Percentiles rank a stretch among this genome's conserved stretches.
Conservation (phyloP, 345 rosid species). For the Ailanthus altissimus region DNA sequence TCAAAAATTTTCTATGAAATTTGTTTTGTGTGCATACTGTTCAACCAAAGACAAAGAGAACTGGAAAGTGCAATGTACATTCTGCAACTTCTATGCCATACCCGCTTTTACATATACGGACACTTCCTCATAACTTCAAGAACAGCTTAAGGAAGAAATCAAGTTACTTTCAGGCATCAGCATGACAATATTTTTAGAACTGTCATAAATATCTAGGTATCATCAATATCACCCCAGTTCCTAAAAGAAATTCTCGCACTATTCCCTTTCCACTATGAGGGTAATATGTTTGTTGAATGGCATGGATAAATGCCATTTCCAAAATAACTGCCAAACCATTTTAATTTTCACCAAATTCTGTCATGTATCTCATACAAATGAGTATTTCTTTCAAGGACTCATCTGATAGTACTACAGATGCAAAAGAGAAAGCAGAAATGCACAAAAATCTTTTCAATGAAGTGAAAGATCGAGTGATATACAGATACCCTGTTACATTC, state of each 20-base stretch:
- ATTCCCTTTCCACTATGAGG: neutral
- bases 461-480: neutral
- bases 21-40: neutral
- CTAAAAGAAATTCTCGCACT: neutral
- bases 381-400: conserved; percentile 2
- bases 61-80: neutral
- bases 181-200: neutral
- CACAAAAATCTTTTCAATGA: neutral
- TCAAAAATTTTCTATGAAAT: too few relatives aligned
- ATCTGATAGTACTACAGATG: neutral
- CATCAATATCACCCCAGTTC: neutral
- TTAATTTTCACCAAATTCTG: neutral
- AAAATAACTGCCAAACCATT: neutral
- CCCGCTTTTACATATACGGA: too few relatives aligned
- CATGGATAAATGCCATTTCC: neutral
- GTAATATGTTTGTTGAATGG: neutral
- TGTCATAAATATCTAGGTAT: neutral
- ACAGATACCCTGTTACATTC: neutral
- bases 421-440: neutral
- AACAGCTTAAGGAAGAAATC: neutral
- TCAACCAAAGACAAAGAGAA: neutral
- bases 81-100: neutral
- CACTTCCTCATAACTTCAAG: too few relatives aligned
- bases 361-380: neutral
- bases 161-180: neutral